These are phyloP conservation scores for Trichoderma guizhouense DNA, from an alignment of 2,329 filamentous ascomycete genomes.

Conservation along the genomic window DNA sequence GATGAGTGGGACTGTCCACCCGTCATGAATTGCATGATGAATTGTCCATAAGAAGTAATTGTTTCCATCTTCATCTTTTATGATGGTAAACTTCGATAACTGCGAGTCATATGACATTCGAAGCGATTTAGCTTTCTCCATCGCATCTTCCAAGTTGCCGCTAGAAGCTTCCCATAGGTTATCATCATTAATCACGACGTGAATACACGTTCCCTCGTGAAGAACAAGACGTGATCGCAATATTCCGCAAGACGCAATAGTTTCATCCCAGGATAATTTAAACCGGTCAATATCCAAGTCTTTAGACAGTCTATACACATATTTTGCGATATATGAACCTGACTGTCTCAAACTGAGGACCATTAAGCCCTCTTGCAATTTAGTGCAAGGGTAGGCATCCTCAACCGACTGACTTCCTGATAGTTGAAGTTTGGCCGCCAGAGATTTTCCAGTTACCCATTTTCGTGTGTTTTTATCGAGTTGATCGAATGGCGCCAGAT, in stretches of 20 bases:
- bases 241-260: not conserved
- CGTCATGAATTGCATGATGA: conserved; percentile 10
- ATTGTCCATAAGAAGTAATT: not conserved
- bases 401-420: not conserved
- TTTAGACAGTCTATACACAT: conserved; percentile 23
- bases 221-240: conserved; percentile 17
- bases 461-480: not conserved
- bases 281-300: conserved; percentile 21
- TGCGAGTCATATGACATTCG: not conserved
- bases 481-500: not conserved
- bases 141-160: not conserved
- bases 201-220: not conserved
- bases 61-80: not conserved
- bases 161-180: not conserved
- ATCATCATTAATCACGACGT: conserved; percentile 13
- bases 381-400: conserved; percentile 5
- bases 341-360: conserved; percentile 29
- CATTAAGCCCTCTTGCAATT: conserved; percentile 38
- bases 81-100: not conserved
- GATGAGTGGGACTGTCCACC: not conserved
- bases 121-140: not conserved
- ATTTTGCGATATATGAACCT: conserved; percentile 35
- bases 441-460: not conserved
- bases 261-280: conserved; percentile 17
- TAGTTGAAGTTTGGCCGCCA: not conserved